phyloP scores from a whole-genome alignment of 2,329 filamentous ascomycete genomes.

The Mycosphaerella sp. region DNA sequence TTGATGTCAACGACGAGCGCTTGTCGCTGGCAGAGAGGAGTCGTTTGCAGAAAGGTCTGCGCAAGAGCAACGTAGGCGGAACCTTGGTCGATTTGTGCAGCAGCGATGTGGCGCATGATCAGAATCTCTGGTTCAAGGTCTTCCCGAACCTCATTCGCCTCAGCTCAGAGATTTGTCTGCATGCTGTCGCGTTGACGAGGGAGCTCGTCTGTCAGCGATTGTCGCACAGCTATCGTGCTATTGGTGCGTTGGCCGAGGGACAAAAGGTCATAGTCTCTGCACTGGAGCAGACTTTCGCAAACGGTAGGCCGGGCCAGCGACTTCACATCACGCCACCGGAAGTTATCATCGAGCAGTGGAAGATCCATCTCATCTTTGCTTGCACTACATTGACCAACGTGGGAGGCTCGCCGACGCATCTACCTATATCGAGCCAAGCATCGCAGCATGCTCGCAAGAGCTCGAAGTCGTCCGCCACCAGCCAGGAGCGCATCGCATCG shows the following conservation, averaged over 20 bases:
- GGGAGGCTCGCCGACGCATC: constrained; percentile 55
- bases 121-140: constrained; percentile 94
- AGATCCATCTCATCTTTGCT: constrained; percentile 91
- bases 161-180: constrained; percentile 83
- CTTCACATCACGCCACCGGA: constrained; percentile 65
- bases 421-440: constrained; percentile 44
- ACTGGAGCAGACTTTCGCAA: constrained; percentile 51
- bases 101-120: constrained; percentile 90
- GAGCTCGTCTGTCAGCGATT: constrained; percentile 90
- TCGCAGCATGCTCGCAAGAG: constrained; percentile 74
- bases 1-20: constrained; percentile 88
- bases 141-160: constrained; percentile 92
- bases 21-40: constrained; percentile 88
- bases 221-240: constrained; percentile 83
- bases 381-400: constrained; percentile 84
- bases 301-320: constrained; percentile 35
- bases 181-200: constrained; percentile 81
- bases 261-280: constrained; percentile 47
- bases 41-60: constrained; percentile 80
- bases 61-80: constrained; percentile 74
- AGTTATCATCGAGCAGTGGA: constrained; percentile 93
- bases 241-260: constrained; percentile 70
- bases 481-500: constrained; percentile 74
- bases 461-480: constrained; percentile 59
- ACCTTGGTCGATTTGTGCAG: constrained; percentile 90